Evolutionary conservation across 306 rosid species (phyloP).

Genomic region (Fagus sylvatica): DNA sequence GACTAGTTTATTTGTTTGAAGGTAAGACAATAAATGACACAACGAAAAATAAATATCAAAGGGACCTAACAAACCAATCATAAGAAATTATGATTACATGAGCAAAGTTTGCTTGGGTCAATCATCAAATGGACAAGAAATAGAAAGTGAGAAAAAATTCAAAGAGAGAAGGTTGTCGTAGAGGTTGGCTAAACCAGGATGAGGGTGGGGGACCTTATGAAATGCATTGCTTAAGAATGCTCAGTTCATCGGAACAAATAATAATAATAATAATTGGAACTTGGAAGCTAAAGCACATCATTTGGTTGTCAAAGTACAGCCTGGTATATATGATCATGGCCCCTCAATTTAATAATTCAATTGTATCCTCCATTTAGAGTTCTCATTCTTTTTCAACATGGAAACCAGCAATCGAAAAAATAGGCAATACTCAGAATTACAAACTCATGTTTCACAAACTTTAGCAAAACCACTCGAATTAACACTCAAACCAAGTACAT

Average conservation of each 20-base stretch:
- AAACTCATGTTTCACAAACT: not conserved
- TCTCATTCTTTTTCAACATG: not conserved
- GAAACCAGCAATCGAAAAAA: not conserved
- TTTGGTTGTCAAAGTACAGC: not conserved
- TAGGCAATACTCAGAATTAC: not conserved
- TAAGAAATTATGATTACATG: not conserved
- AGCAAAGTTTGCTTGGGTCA: not conserved
- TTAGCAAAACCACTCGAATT: constrained; percentile 16
- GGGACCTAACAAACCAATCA: not conserved
- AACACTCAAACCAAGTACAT: constrained; percentile 37
- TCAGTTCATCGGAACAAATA: not conserved
- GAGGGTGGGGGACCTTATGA: no score
- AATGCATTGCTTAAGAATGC: no score
- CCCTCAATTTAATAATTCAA: not conserved
- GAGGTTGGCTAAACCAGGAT: not conserved
- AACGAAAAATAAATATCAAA: not conserved
- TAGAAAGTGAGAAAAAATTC: no score
- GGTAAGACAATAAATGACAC: not conserved
- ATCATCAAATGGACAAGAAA: not conserved
- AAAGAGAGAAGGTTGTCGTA: not conserved
- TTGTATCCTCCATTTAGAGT: not conserved
- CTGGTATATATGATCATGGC: not conserved
- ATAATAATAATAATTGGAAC: no score
- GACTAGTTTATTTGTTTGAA: no score
- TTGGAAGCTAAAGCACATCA: not conserved